Evolutionary conservation across 2,329 filamentous ascomycete species (phyloP), one percentile per base, ranked within the genome.

Genomic region (Sporothrix sp.): DNA sequence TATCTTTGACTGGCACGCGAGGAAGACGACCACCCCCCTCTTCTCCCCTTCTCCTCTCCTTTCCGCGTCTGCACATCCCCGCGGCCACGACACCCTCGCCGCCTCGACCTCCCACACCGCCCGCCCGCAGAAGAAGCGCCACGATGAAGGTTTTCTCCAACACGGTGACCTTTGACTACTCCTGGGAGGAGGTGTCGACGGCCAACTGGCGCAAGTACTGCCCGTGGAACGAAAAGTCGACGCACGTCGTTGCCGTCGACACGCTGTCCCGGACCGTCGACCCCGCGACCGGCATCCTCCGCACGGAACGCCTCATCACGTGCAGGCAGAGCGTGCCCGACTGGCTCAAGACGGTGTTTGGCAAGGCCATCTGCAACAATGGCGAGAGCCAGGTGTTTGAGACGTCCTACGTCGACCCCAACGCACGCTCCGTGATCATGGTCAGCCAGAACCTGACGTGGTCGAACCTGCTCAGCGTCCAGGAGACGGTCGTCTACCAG

Each of bases 121-220:
- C 5, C 25, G 6, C 10, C 25, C 10, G 33, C 27, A 14, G 18
- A 30, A 38, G 25, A 27, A n/a, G 21, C 42, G 16, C 18, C 52
- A 65, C 61, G 49, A 97, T 98, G 93, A 95, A 94, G 78, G 87
- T 97, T 70, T 97, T 97, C 64, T 87, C 87, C 60, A 94, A 88
- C 63, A 74, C 76, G 35, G 87, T 88, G 69, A 89, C 88, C 55
- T 98, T 94, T 71, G 79, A 95, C 72, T 98, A 98, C 76, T 95
- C 91, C 40, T 98, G 93, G 93, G 88, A 95, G 63, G 91, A 97
- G 68, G 93, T 98, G 32, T 95, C 89, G 23, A 89, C 88, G 13
- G 89, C 87, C 65, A 98, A 98, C 77, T 98, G 93, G 93, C 85
- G 83, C 60, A 98, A 98, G 69, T 98, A 98, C 71, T 94, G 88